Conservation (phyloP, 1,284 basidiomycete genomes). For the Chalciporus sp. region DNA sequence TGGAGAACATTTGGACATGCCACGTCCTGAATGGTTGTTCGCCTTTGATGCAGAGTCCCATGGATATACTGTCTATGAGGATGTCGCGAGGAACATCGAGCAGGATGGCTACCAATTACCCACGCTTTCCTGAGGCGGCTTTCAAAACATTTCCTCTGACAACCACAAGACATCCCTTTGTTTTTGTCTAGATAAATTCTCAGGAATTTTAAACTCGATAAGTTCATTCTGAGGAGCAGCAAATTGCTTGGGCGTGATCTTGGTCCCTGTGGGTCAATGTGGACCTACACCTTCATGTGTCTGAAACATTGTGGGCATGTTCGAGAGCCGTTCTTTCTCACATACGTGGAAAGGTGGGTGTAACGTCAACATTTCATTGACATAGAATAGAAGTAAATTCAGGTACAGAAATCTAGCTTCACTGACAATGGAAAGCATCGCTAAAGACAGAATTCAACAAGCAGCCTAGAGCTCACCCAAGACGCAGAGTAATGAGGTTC, state of each 20-base stretch:
- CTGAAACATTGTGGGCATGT: neutral
- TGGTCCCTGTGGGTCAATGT: too few relatives aligned
- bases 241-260: too few relatives aligned
- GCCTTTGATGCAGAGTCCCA: constrained; percentile 25
- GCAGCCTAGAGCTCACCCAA: too few relatives aligned
- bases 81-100: constrained; percentile 13
- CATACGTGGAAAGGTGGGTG: neutral
- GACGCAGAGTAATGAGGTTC: neutral
- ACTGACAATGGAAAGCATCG: neutral
- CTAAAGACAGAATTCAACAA: neutral
- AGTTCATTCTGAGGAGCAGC: too few relatives aligned
- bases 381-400: neutral
- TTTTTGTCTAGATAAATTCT: neutral
- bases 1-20: constrained; percentile 6
- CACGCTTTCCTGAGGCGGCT: neutral
- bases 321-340: neutral
- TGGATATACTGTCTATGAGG: constrained; percentile 22
- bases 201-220: too few relatives aligned
- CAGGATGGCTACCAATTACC: constrained; percentile 23
- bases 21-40: constrained; percentile 20
- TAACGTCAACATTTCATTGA: too few relatives aligned
- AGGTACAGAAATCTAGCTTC: neutral
- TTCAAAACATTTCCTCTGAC: too few relatives aligned
- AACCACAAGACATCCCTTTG: neutral
- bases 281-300: neutral